Percentiles rank a stretch among this genome's conserved stretches.
phyloP scores from a whole-genome alignment of 768 basidiomycete species.

The Fomitopsis serialis region DNA sequence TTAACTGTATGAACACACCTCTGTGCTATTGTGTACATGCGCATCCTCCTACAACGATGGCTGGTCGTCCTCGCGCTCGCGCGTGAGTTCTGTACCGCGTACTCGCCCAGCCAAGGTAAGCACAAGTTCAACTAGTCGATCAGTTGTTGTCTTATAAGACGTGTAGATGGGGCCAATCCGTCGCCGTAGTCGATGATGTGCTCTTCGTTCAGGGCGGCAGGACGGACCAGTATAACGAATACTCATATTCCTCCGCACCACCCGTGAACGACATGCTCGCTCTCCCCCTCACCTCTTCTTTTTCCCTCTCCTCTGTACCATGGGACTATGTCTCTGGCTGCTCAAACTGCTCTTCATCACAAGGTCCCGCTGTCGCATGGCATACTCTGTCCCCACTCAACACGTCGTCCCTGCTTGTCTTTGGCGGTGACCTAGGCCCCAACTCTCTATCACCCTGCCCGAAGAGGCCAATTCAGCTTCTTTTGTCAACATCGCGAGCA shows the following conservation, averaged over 20 bases:
- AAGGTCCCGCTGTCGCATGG: conserved; percentile 70
- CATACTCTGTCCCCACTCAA: conserved; percentile 71
- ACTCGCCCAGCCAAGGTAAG: conserved; percentile 19
- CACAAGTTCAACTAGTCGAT: neutral
- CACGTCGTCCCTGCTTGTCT: conserved; percentile 48
- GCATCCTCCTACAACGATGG: conserved; percentile 1
- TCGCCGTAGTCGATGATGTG: conserved; percentile 47
- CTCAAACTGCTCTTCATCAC: conserved; percentile 35
- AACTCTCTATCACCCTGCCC: conserved; percentile 47
- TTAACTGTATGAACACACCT: conserved; percentile 2
- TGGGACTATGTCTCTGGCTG: conserved; percentile 57
- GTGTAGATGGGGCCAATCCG: conserved; percentile 81
- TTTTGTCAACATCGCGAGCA: conserved; percentile 41
- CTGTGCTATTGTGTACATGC: conserved; percentile 6
- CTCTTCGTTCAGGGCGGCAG: conserved; percentile 80
- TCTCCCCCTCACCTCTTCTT: conserved; percentile 59
- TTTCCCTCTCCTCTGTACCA: conserved; percentile 56
- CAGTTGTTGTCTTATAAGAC: neutral
- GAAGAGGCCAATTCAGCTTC: conserved; percentile 58
- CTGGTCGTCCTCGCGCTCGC: conserved; percentile 12
- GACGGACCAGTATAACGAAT: conserved; percentile 59
- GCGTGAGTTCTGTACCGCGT: conserved; percentile 10
- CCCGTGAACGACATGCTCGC: conserved; percentile 64
- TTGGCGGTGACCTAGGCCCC: conserved; percentile 73
- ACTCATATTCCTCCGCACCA: conserved; percentile 71